Evolutionary conservation across 805 yeast species (phyloP).

Genomic region (Monosporozyma aquatica): DNA sequence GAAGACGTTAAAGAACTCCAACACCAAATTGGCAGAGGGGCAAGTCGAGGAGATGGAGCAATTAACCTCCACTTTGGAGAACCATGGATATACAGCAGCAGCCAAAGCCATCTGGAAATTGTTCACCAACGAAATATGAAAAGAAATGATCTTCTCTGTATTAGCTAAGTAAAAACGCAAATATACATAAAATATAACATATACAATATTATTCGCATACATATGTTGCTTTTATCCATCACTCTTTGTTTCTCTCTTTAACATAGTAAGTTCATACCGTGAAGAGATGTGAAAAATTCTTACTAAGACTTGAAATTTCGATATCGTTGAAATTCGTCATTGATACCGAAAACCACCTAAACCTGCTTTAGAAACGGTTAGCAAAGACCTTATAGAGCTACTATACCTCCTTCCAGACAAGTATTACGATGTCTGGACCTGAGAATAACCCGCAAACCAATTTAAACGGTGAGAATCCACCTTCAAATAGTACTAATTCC

Average conservation of each 20-base stretch:
- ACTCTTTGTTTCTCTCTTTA: too few relatives aligned
- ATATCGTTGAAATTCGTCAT: not conserved
- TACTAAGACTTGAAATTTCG: not conserved
- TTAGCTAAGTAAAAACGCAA: too few relatives aligned
- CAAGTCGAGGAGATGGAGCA: not conserved
- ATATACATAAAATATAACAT: not conserved
- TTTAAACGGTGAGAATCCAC: constrained; percentile 17
- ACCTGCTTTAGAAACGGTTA: too few relatives aligned
- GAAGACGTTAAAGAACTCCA: not conserved
- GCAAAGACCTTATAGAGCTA: too few relatives aligned
- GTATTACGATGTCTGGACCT: not conserved
- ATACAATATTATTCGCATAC: constrained; percentile 1
- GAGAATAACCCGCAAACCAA: not conserved
- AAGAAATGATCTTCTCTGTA: not conserved
- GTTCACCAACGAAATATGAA: not conserved
- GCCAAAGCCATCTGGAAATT: constrained; percentile 13
- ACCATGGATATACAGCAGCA: constrained; percentile 31
- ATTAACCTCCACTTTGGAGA: constrained; percentile 8
- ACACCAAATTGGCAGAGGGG: not conserved
- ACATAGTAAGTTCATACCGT: too few relatives aligned
- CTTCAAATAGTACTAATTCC: constrained; percentile 1
- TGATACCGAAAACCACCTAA: too few relatives aligned
- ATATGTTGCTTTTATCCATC: not conserved
- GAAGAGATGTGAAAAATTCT: constrained; percentile 1
- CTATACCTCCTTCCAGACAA: too few relatives aligned